Evolutionary conservation across 116 monocot species (phyloP), one percentile per base, ranked within the genome.

Genomic region (Cymodocea nodosa): DNA sequence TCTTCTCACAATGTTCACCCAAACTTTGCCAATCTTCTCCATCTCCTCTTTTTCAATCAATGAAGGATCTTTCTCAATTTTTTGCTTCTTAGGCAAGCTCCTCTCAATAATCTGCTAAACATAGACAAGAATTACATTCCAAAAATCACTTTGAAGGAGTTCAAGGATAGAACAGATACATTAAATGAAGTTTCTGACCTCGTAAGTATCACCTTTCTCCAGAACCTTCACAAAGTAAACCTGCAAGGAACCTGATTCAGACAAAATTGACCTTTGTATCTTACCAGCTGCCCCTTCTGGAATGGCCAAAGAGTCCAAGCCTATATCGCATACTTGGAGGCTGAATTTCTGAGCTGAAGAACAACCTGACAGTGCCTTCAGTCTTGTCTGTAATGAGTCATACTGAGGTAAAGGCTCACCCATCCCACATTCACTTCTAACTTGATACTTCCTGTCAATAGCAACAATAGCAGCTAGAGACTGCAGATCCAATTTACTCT

Each of bases 221-320:
- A 97, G 59, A 35, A 97, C 85, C 73, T 80, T 97, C 39, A 97
- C 95, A 76, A 76, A 90, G 59, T 75, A 84, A 71, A 87, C 83
- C 70, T 97, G 91, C 64, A 97, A 78, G 60, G 48, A 71, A 64
- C 97, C 97, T 73, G 85, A 67, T 63, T 97, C 97, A 37, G 85
- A 82, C 81, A 88, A 78, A 56, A 97, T 97, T 56, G 63, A 76
- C 51, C 97, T 75, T 50, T 86, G 70, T 69, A 97, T 97, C 64
- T 83, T 83, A 17, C 97, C 97, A 68, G 91, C 91, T 66, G 97
- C 85, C 63, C 97, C 97, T 73, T 90, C 95, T 5, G 95, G 95
- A 80, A 97, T 78, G 16, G 79, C 76, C 18, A 73, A 78, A 9
- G 84, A 68, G 55, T 91, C 85, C 73, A 82, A 64, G 34, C 65